phyloP scores from a whole-genome alignment of 768 basidiomycete species.

The Phaffia tasmanica region DNA sequence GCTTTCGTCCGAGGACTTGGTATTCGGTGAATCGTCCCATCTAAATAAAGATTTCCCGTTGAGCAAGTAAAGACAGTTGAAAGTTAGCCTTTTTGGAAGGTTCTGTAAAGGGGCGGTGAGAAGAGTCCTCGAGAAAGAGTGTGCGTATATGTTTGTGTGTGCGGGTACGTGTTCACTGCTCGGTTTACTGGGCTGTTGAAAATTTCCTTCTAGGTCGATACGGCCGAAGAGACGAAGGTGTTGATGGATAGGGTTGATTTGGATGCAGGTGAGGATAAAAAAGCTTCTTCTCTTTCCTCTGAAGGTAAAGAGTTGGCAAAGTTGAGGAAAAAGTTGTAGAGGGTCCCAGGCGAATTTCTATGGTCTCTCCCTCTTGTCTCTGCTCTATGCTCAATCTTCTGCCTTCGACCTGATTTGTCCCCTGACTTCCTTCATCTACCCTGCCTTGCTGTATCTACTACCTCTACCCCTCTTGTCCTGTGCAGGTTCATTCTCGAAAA shows the following conservation, averaged over 20 bases:
- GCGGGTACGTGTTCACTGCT: not conserved
- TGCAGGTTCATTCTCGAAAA: too few species aligned
- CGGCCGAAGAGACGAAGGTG: not conserved
- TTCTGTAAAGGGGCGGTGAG: not conserved
- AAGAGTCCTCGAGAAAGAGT: not conserved
- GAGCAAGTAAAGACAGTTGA: not conserved
- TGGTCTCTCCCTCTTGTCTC: not conserved
- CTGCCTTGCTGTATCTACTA: too few species aligned
- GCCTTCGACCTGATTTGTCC: too few species aligned
- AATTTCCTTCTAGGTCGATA: slow-evolving; percentile 16
- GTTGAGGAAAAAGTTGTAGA: not conserved
- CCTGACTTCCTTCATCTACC: too few species aligned
- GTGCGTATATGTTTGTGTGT: not conserved
- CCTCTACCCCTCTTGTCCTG: too few species aligned
- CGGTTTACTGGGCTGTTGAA: slow-evolving; percentile 26
- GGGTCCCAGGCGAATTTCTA: not conserved
- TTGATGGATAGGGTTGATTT: not conserved
- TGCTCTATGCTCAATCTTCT: too few species aligned
- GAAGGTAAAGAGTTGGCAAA: not conserved
- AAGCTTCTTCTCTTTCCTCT: not conserved
- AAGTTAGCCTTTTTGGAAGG: not conserved
- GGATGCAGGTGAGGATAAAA: not conserved
- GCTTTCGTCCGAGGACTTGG: slow-evolving; percentile 94
- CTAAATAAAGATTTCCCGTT: slow-evolving; percentile 4
- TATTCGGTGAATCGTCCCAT: slow-evolving; percentile 58